Percentiles rank a stretch among this genome's conserved stretches.
Conservation (phyloP, 805 yeast species). For the Blastobotrys americana region DNA sequence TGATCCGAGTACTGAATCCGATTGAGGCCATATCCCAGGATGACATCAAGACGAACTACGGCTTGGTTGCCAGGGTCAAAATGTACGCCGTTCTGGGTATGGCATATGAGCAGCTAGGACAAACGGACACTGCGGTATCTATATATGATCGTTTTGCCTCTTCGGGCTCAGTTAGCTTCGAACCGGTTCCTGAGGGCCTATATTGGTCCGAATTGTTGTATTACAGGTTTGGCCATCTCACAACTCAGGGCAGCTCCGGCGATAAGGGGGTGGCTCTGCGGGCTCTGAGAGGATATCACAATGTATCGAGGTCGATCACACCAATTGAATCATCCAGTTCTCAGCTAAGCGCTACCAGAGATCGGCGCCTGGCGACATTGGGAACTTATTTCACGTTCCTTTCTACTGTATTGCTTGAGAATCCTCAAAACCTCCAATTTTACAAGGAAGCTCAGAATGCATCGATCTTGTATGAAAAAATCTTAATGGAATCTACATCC, state of each 20-base stretch:
- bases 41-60: conserved; percentile 11
- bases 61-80: conserved; percentile 12
- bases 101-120: conserved; percentile 17
- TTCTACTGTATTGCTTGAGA: conserved; percentile 4
- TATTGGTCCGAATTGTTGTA: conserved; percentile 37
- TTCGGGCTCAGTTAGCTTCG: conserved; percentile 6
- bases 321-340: conserved; percentile 5
- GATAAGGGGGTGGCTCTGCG: conserved; percentile 11
- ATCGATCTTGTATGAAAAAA: conserved; percentile 10
- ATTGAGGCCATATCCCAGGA: conserved; percentile 3
- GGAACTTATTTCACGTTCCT: conserved; percentile 3
- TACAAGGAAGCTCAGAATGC: conserved; percentile 13
- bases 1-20: conserved; percentile 10
- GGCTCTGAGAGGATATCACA: conserved; percentile 13
- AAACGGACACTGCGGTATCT: conserved; percentile 17
- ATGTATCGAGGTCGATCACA: conserved; percentile 9
- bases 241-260: conserved; percentile 10
- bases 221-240: conserved; percentile 13
- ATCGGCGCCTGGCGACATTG: neutral
- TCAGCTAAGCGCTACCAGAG: neutral
- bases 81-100: conserved; percentile 21
- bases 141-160: conserved; percentile 11
- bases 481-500: conserved; percentile 12
- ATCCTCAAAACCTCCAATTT: conserved; percentile 4
- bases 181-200: conserved; percentile 34